Evolutionary conservation across 2,329 filamentous ascomycete species (phyloP), one percentile per base, ranked within the genome.

Genomic region (Chaetothyriales sp.): DNA sequence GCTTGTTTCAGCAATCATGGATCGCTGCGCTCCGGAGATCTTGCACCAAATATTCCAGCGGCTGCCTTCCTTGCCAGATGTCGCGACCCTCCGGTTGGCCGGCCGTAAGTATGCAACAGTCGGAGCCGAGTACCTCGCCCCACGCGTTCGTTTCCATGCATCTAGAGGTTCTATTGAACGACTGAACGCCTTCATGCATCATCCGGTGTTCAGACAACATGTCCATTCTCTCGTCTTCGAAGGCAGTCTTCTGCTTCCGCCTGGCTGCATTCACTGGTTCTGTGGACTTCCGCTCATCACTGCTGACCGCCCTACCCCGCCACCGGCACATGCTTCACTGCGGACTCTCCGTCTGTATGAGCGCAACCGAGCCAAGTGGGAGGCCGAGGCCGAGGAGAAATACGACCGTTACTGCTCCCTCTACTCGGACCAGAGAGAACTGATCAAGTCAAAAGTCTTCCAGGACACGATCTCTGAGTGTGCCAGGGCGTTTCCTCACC

Each of bases 161-260:
- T 53, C 51, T 39, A 43, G 53, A 45, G 50, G 55, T n/a, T 60
- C 58, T 20, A 48, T 60, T 18, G 28, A 50, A 43, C 57, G 58
- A 49, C 50, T 60, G 10, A 49, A 56, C 32, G 44, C 44, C 12
- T 43, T 60, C 42, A 49, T 57, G 19, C 25, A 49, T 2, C 55
- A 60, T 43, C 18, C 52, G 39, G 51, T 59, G 7, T 51, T 60
- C 44, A 28, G 47, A 28, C 57, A 59, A 49, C 48, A 52, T 22
- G 55, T 60, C 39, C 55, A 55, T 19, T 54, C 53, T 3, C 44
- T 60, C 12, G 51, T 55, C 32, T 60, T 53, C 48, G 58, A 60
- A 48, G 57, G 52, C 26, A 57, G 55, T 28, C 48, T 59, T 12
- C 48, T 59, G 15, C 56, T 53, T 19, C 51, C 53, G 20, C 45